phyloP scores from a whole-genome alignment of 176 grass and related monocot species.

The Aegilops bicornis region DNA sequence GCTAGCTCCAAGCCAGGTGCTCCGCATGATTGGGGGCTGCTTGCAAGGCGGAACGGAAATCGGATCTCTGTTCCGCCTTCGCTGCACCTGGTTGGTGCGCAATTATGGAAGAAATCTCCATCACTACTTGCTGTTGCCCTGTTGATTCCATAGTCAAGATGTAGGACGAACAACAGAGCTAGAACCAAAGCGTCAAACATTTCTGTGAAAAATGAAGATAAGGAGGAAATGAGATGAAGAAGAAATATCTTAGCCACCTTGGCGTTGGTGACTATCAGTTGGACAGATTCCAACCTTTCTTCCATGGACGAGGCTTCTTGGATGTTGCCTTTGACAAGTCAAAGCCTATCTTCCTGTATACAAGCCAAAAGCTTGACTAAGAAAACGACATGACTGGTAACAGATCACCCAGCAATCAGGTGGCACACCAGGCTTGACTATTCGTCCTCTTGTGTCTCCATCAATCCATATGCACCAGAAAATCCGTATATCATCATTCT shows the following conservation, averaged over 20 bases:
- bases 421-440: not conserved
- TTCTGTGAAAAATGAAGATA: not conserved
- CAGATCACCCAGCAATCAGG: not conserved
- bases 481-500: not conserved
- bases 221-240: not conserved
- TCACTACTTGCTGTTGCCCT: not conserved
- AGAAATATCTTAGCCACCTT: not conserved
- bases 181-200: not conserved
- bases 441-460: not conserved
- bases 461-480: not conserved
- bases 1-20: constrained; percentile 50
- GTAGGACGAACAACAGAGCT: constrained; percentile 2
- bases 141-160: constrained; percentile 1
- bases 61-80: constrained; percentile 27
- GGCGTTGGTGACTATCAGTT: not conserved
- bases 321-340: not conserved
- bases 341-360: not conserved
- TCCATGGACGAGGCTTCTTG: not conserved
- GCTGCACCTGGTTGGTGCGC: constrained; percentile 17
- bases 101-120: constrained; percentile 28
- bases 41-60: constrained; percentile 40
- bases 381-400: too few relatives aligned
- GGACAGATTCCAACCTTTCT: not conserved
- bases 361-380: not conserved
- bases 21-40: constrained; percentile 15